phyloP scores from a whole-genome alignment of 2,329 filamentous ascomycete species.

The Colletotrichum nymphaeae region DNA sequence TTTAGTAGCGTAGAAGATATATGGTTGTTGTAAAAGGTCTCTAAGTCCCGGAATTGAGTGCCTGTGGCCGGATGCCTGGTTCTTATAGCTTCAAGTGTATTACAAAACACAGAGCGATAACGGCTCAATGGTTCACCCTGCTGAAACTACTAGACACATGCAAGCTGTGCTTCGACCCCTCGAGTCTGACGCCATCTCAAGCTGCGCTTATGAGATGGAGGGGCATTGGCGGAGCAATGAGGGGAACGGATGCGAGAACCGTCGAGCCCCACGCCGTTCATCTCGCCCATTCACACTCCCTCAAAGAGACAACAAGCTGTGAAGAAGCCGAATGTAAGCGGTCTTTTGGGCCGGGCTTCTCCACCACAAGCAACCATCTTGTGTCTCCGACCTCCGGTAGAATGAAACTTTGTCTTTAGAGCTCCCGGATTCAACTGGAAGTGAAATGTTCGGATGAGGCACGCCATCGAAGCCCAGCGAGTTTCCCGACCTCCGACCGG shows the following conservation, averaged over 20 bases:
- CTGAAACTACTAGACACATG: conserved; percentile 23
- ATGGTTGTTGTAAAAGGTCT: neutral
- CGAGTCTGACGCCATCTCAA: conserved; percentile 27
- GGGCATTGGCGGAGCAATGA: conserved; percentile 1
- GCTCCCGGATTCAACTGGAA: neutral
- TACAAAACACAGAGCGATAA: conserved; percentile 10
- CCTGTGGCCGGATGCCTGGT: neutral
- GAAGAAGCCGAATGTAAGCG: neutral
- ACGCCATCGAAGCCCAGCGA: conserved; percentile 8
- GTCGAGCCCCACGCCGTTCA: conserved; percentile 4
- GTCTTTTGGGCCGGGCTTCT: neutral
- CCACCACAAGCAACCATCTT: neutral
- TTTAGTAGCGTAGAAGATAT: neutral
- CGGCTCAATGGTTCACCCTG: conserved; percentile 13
- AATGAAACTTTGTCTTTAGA: neutral
- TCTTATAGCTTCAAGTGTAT: conserved; percentile 17
- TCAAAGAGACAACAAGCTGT: neutral
- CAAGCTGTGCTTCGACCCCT: conserved; percentile 20
- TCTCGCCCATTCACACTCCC: neutral
- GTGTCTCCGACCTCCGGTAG: neutral
- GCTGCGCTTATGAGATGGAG: conserved; percentile 19
- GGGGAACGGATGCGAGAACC: conserved; percentile 27
- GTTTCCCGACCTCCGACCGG: neutral
- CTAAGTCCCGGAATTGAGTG: neutral
- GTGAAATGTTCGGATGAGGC: neutral